Evolutionary conservation across 192 early-diverging fungal species (phyloP), one percentile per base, ranked within the genome.

Genomic region (Gryganskiella cystojenkinii): DNA sequence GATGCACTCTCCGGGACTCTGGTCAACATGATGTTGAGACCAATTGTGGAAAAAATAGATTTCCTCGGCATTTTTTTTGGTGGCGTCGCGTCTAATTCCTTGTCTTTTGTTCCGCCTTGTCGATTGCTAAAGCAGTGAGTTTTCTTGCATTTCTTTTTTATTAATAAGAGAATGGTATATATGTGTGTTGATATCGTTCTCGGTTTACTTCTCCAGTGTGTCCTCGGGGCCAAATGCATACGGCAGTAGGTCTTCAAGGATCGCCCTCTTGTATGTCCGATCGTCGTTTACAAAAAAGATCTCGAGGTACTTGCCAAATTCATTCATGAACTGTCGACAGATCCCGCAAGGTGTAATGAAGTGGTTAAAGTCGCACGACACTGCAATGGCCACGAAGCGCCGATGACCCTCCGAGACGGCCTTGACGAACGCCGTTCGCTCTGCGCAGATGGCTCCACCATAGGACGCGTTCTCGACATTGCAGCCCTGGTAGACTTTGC

Each of bases 381-480:
- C 90, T 2, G 61, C 61, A 22, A 72, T 64, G 35, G 70, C 70
- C 0, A 86, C 65, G 46, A 72, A 72, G 56, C 82, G 64, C 11
- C 67, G 82, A 50, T 93, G 83, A 13, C 95, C 95, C 54, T 92
- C 92, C 71, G 91, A 89, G 44, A 98, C 90, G 8, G 95, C 96
- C 71, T 94, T 96, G 17, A 88, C 87, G 64, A 94, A 89, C 1
- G 94, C 95, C 7, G 94, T 94, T 22, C 95, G 86, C 79, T 98
- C 96, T 11, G 94, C 96, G 53, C 96, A 97, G 58, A 95, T 92
- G 27, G 93, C 87, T 10, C 88, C 94, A 28, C 91, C 90, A 64
- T 93, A 96, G 17, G 92, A 90, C 15, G 94, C 93, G 74, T 92
- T 96, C 70, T 98, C 96, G 60, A 98, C 87, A 71, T 98, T 98